Conservation (phyloP, 2,329 filamentous ascomycete species). For the Exophiala phaeomuriformis region DNA sequence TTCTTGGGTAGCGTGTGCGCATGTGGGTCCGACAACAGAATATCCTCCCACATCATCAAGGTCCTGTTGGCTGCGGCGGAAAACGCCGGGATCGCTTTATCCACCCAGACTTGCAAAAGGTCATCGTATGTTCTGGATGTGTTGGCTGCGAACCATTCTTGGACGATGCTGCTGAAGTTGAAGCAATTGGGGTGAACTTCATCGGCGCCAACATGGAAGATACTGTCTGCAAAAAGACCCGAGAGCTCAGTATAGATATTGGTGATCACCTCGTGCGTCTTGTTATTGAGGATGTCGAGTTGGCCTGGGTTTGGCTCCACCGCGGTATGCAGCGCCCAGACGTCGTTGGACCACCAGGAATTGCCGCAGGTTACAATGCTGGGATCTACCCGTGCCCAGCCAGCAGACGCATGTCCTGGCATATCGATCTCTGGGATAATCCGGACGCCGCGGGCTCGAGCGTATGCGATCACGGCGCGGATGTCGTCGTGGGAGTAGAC, state of each 20-base stretch:
- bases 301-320: conserved; percentile 52
- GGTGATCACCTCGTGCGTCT: conserved; percentile 48
- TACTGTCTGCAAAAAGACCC: conserved; percentile 44
- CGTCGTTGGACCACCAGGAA: conserved; percentile 56
- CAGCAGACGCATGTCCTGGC: conserved; percentile 51
- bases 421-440: conserved; percentile 57
- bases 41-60: conserved; percentile 53
- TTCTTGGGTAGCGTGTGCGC: conserved; percentile 44
- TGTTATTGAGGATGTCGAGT: conserved; percentile 49
- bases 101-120: conserved; percentile 49
- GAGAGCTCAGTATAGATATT: conserved; percentile 51
- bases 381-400: conserved; percentile 51
- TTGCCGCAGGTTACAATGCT: conserved; percentile 50
- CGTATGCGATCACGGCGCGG: conserved; percentile 43
- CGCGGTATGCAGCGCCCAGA: conserved; percentile 48
- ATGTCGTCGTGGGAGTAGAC: conserved; percentile 41
- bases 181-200: conserved; percentile 52
- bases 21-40: conserved; percentile 40
- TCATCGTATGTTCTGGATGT: conserved; percentile 46
- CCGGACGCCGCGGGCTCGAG: conserved; percentile 50
- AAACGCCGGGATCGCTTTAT: conserved; percentile 48
- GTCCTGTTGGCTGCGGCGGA: conserved; percentile 41
- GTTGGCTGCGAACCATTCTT: conserved; percentile 46
- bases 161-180: conserved; percentile 48
- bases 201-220: conserved; percentile 52